Conservation (phyloP, 805 yeast genomes). For the Kodamaea hsintzibuensis region DNA sequence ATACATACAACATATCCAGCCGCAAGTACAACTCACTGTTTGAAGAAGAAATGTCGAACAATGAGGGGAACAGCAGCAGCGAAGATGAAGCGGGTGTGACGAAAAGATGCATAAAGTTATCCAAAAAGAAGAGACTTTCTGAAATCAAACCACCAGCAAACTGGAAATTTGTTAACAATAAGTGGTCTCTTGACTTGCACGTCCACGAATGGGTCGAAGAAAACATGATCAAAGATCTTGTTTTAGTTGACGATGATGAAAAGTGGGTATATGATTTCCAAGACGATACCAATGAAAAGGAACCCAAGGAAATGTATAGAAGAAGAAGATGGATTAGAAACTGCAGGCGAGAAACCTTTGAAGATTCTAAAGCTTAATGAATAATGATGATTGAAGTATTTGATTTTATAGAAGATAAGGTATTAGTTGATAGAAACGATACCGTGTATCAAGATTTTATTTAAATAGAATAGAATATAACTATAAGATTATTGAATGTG, state of each 20-base stretch:
- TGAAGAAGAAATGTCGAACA: neutral
- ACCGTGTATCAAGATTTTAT: neutral
- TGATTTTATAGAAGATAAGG: neutral
- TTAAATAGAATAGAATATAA: too few species aligned
- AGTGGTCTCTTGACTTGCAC: constrained; percentile 68
- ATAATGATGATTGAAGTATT: neutral
- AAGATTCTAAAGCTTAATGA: constrained; percentile 2
- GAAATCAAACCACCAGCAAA: constrained; percentile 57
- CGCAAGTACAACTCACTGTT: constrained; percentile 8
- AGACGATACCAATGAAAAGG: constrained; percentile 4
- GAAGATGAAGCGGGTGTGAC: neutral
- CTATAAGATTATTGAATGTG: too few species aligned
- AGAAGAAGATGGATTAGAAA: constrained; percentile 10
- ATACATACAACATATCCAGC: constrained; percentile 41
- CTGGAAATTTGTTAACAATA: constrained; percentile 51
- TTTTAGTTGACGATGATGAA: constrained; percentile 66
- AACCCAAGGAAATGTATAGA: constrained; percentile 4
- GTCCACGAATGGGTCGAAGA: constrained; percentile 64
- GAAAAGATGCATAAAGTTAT: neutral
- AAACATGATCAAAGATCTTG: constrained; percentile 50
- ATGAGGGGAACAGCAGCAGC: neutral
- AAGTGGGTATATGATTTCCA: constrained; percentile 80
- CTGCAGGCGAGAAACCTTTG: constrained; percentile 4
- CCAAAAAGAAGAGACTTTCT: constrained; percentile 23
- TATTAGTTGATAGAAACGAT: neutral